phyloP scores from a whole-genome alignment of 1,139 yeast genomes.

The Pichia sp. region DNA sequence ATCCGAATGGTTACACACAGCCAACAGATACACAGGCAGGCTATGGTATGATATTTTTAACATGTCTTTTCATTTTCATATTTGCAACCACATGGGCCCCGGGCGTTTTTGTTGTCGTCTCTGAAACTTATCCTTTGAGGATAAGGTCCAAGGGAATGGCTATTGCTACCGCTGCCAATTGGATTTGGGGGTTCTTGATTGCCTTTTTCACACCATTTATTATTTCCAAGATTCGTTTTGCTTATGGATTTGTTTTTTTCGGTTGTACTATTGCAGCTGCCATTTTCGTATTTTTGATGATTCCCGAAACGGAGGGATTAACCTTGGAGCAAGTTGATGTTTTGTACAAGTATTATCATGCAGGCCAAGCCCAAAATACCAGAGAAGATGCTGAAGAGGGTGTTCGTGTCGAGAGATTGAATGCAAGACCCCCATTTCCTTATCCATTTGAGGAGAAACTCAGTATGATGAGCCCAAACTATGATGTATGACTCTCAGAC shows the following conservation, averaged over 20 bases:
- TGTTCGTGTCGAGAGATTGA: not conserved
- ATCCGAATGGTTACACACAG: constrained; percentile 45
- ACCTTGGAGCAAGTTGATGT: constrained; percentile 62
- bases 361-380: constrained; percentile 9
- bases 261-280: constrained; percentile 60
- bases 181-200: constrained; percentile 76
- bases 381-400: constrained; percentile 1
- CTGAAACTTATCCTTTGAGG: constrained; percentile 76
- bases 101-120: constrained; percentile 70
- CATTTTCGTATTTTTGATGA: constrained; percentile 47
- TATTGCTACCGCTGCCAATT: constrained; percentile 68
- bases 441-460: not conserved
- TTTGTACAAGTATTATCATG: constrained; percentile 28
- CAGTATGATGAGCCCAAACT: not conserved
- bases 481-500: not conserved
- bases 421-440: not conserved
- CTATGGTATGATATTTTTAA: constrained; percentile 68
- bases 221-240: constrained; percentile 46
- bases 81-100: constrained; percentile 91
- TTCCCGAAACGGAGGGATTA: constrained; percentile 53
- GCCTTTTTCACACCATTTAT: constrained; percentile 72
- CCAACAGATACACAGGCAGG: constrained; percentile 49
- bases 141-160: constrained; percentile 78
- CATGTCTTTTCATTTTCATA: constrained; percentile 73
- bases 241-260: constrained; percentile 71